Conservation (phyloP, 2,329 filamentous ascomycete species). For the Trichoderma cornu-damae region DNA sequence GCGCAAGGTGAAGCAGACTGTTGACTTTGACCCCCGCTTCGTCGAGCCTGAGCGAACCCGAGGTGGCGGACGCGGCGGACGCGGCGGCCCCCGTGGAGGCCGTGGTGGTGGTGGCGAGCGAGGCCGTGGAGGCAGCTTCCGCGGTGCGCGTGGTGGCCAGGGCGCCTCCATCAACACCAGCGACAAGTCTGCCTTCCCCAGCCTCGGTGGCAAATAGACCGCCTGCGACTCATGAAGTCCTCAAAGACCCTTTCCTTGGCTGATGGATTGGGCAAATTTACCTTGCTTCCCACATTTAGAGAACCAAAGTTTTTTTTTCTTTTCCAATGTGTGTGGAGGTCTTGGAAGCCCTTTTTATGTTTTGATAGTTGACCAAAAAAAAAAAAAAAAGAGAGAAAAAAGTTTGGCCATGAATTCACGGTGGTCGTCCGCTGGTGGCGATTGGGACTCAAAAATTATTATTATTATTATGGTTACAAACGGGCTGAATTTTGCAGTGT, state of each 20-base stretch:
- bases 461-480: slow-evolving; percentile 20
- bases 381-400: slow-evolving; percentile 15
- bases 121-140: slow-evolving; percentile 40
- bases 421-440: slow-evolving; percentile 21
- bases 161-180: slow-evolving; percentile 49
- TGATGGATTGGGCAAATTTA: slow-evolving; percentile 15
- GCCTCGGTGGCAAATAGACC: slow-evolving; percentile 51
- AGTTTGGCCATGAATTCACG: slow-evolving; percentile 28
- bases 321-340: slow-evolving; percentile 16
- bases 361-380: slow-evolving; percentile 30
- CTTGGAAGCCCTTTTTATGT: slow-evolving; percentile 26
- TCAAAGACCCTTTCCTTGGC: slow-evolving; percentile 17
- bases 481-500: slow-evolving; percentile 22
- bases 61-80: slow-evolving; percentile 49
- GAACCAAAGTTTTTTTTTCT: background rate
- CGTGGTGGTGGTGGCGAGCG: slow-evolving; percentile 48
- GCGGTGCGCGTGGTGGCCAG: slow-evolving; percentile 40
- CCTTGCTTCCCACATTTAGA: slow-evolving; percentile 13
- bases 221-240: slow-evolving; percentile 12
- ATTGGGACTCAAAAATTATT: slow-evolving; percentile 21
- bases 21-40: slow-evolving; percentile 84
- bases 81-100: slow-evolving; percentile 47
- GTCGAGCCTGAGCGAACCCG: slow-evolving; percentile 62
- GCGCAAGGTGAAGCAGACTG: slow-evolving; percentile 82
- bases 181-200: slow-evolving; percentile 57